Evolutionary conservation across 345 rosid species (phyloP).

Genomic region (Triadica sebifera): DNA sequence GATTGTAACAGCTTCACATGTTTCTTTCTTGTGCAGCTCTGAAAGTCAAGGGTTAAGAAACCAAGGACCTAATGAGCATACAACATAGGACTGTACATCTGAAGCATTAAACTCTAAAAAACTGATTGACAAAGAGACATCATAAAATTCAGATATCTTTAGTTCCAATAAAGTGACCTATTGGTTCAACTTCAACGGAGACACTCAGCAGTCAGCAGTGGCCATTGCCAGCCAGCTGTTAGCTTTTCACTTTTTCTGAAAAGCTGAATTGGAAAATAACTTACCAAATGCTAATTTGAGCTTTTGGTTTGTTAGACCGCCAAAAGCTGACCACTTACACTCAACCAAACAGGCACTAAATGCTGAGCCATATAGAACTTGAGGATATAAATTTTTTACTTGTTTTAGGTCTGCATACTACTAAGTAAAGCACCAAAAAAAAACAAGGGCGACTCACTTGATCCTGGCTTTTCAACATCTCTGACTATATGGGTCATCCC

Average conservation of each 20-base stretch:
- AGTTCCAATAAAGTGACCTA: background rate
- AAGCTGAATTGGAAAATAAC: too few relatives aligned
- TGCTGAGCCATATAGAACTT: background rate
- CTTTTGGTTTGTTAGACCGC: too few relatives aligned
- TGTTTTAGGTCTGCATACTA: background rate
- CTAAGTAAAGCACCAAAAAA: background rate
- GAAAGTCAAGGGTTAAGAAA: background rate
- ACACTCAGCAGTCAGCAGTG: too few relatives aligned
- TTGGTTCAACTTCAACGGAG: too few relatives aligned
- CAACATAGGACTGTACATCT: background rate
- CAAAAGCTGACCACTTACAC: too few relatives aligned
- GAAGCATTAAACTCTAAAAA: background rate
- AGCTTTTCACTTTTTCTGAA: too few relatives aligned
- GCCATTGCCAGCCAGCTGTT: too few relatives aligned
- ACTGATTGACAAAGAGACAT: background rate
- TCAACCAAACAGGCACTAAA: background rate
- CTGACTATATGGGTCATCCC: slow-evolving; percentile 88
- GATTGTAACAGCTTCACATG: slow-evolving; percentile 77
- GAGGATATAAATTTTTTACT: too few relatives aligned
- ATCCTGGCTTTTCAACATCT: slow-evolving; percentile 83
- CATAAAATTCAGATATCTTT: background rate
- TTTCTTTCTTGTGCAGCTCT: slow-evolving; percentile 90
- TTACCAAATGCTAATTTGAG: too few relatives aligned
- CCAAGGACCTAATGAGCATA: background rate
- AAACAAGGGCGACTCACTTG: slow-evolving; percentile 42